These are phyloP conservation scores for Aspergillus panamensis DNA, from an alignment of 495 filamentous ascomycete genomes.

Conservation along the genomic window DNA sequence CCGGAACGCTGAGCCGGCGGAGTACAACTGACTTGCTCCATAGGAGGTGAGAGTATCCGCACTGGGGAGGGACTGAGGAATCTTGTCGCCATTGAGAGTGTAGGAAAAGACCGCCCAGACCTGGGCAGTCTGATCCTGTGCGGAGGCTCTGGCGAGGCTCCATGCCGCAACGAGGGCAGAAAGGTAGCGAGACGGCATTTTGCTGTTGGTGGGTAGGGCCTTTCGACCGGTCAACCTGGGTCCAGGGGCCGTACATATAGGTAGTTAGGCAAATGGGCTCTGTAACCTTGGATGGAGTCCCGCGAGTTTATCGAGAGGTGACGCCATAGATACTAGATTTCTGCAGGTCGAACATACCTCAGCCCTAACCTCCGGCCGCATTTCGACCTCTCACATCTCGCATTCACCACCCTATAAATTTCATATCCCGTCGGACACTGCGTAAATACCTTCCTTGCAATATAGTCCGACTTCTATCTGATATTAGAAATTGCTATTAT, in stretches of 20 bases:
- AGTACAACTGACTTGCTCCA: slow-evolving; percentile 63
- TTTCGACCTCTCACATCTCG: too few species aligned
- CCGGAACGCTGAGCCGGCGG: slow-evolving; percentile 60
- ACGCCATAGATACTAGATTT: slow-evolving; percentile 5
- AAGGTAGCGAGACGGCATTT: slow-evolving; percentile 20
- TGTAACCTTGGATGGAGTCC: slow-evolving; percentile 1
- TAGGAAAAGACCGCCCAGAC: slow-evolving; percentile 69
- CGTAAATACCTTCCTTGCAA: too few species aligned
- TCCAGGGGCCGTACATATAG: background rate
- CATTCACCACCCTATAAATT: too few species aligned
- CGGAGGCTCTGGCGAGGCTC: slow-evolving; percentile 19
- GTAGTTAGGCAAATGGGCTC: background rate
- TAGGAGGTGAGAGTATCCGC: slow-evolving; percentile 57
- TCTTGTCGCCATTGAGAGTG: slow-evolving; percentile 70
- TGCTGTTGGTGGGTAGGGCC: background rate
- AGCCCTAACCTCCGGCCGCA: too few species aligned
- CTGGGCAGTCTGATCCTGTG: slow-evolving; percentile 44
- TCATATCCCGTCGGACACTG: too few species aligned
- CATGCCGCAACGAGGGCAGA: slow-evolving; percentile 12
- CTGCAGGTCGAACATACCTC: background rate
- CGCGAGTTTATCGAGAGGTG: background rate
- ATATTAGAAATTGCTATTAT: too few species aligned
- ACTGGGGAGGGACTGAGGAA: slow-evolving; percentile 52
- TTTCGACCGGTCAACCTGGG: background rate
- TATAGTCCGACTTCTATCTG: too few species aligned